Base-by-base conservation (phyloP, 805 yeast species). In the Starmerella floricola region DNA sequence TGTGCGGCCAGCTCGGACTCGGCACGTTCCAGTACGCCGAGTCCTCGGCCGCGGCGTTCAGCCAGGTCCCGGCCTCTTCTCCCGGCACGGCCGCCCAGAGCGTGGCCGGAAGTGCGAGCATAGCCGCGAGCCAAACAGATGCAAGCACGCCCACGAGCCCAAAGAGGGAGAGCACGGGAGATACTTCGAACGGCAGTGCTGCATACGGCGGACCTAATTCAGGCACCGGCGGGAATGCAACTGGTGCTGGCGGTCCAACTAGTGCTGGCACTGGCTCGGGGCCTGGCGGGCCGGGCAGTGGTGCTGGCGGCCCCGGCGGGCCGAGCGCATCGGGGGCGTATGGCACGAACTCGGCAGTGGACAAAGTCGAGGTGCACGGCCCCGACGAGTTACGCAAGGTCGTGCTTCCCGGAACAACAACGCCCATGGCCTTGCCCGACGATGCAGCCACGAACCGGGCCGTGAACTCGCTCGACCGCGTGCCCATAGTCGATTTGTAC, bases 401-500 rank as follows among this genome's bases (percentile, higher is more conserved):
- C 4, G 6, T 6, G 10, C 18, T 12, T 19, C 6, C n/a, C 8
- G 45, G 46, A 10, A 26, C 18, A 15, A 8, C 34, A 1, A 24
- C 41, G 6, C 53, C 53, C 2, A 48, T 74, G 3, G 69, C 75
- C 2, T 56, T 78, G 8, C 65, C 71, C 6, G 71, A 71, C 21
- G 79, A 74, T 40, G 48, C 67, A 13, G 48, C 66, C 55, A 58
- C 67, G 13, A 51, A 55, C 2, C 65, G 81, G 24, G 81, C 87
- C 0, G 55, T 85, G 16, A 58, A 69, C 5, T 67, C 76, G 15
- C 65, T 85, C 45, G 94, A 84, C 53, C 62, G 86, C 15, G 74
- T 81, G 1, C 93, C 95, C 0, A 76, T 78, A 6, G 79, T 80
- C 4, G 81, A 78, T 35, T 78, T 78, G 51, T 84, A 78, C 58